Percentiles rank a stretch among this genome's conserved stretches.
These are phyloP conservation scores for Calonectria leucothoes DNA, from an alignment of 2,329 filamentous ascomycete genomes.

Conservation along the genomic window DNA sequence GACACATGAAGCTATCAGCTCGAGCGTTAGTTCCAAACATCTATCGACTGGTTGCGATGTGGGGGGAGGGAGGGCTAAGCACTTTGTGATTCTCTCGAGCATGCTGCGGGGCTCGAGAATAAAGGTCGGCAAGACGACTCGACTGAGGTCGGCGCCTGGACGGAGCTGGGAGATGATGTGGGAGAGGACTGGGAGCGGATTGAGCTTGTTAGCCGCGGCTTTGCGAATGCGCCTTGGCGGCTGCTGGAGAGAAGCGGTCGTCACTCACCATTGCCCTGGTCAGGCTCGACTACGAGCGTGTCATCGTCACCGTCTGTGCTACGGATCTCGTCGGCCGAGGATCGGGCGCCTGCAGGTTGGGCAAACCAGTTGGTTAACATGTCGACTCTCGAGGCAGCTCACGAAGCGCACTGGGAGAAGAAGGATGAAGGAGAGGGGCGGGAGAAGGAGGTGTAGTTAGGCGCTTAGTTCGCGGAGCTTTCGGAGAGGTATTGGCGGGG, in stretches of 20 bases:
- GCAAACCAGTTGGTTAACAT: constrained; percentile 59
- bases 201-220: constrained; percentile 28
- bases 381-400: constrained; percentile 28
- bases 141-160: constrained; percentile 92
- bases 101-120: constrained; percentile 98
- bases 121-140: constrained; percentile 95
- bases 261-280: constrained; percentile 89
- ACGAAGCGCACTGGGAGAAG: constrained; percentile 13
- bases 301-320: constrained; percentile 69
- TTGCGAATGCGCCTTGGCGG: constrained; percentile 20
- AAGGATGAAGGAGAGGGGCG: constrained; percentile 32
- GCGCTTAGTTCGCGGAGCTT: constrained; percentile 34
- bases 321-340: constrained; percentile 67
- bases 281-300: constrained; percentile 85
- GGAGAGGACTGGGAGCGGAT: constrained; percentile 76
- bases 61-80: constrained; percentile 29
- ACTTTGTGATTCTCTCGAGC: constrained; percentile 99
- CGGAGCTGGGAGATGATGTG: constrained; percentile 98
- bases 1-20: constrained; percentile 90
- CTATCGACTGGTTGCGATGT: constrained; percentile 3
- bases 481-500: constrained; percentile 34
- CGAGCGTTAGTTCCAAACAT: constrained; percentile 21
- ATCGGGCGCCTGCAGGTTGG: constrained; percentile 57
- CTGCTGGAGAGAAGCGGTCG: constrained; percentile 9
- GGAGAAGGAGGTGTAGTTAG: constrained; percentile 23